Conservation (phyloP, 495 filamentous ascomycete genomes). For the Clohesyomyces aquaticus region DNA sequence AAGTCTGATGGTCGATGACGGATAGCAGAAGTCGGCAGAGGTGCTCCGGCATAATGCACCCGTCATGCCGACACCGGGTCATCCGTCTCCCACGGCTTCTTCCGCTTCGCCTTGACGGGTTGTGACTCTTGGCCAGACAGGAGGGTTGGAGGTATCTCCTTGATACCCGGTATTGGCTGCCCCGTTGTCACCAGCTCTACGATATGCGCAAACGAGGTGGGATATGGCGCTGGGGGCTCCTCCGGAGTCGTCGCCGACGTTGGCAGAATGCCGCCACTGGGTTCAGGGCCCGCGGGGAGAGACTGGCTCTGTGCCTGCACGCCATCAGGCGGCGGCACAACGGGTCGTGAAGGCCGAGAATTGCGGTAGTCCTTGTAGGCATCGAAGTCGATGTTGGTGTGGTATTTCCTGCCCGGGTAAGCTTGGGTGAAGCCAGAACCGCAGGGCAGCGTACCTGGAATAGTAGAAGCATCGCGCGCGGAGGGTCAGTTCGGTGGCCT, state of each 20-base stretch:
- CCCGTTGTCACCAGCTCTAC: slow-evolving; percentile 85
- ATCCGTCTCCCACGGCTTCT: slow-evolving; percentile 79
- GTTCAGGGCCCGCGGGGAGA: neutral
- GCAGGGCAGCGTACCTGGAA: slow-evolving; percentile 32
- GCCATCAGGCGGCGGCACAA: slow-evolving; percentile 6
- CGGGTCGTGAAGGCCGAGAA: slow-evolving; percentile 3
- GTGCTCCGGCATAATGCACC: too few species aligned
- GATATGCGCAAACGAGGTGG: slow-evolving; percentile 84
- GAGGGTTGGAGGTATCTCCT: slow-evolving; percentile 83
- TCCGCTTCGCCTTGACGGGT: slow-evolving; percentile 56
- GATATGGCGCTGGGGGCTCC: slow-evolving; percentile 62
- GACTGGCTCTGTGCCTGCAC: slow-evolving; percentile 3
- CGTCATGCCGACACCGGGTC: neutral
- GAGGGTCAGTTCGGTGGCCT: slow-evolving; percentile 50
- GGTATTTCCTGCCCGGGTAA: slow-evolving; percentile 43
- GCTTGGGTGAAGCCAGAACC: neutral
- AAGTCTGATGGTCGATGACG: too few species aligned
- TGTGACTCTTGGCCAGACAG: slow-evolving; percentile 66
- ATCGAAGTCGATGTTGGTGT: slow-evolving; percentile 48
- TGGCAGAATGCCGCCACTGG: slow-evolving; percentile 19
- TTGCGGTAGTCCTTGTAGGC: slow-evolving; percentile 48
- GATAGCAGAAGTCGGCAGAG: too few species aligned
- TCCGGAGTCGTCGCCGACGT: slow-evolving; percentile 11
- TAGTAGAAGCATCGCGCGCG: slow-evolving; percentile 56
- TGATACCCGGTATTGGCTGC: slow-evolving; percentile 84